Base-by-base conservation (phyloP, 2,329 filamentous ascomycete species). In the Fusarium sororula region DNA sequence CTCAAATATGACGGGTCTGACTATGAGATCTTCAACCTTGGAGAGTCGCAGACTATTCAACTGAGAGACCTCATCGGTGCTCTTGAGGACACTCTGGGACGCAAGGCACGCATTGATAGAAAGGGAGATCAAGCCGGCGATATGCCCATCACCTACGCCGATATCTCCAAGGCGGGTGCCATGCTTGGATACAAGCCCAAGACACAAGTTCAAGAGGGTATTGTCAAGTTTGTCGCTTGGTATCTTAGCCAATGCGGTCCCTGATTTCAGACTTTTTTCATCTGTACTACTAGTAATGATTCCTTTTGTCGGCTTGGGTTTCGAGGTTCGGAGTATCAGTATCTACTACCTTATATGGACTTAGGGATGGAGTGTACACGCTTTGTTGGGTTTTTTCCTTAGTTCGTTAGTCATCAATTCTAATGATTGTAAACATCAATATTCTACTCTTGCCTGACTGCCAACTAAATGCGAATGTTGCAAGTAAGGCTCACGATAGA, bases 211-310 rank as follows among this genome's bases (percentile, higher is more conserved):
- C 28, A 56, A 14, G n/a, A 68, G 18, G 65, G 65, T 4, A 42
- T 68, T 30, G 44, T 44, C 7, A 68, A 60, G 22, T 68, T 68
- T 53, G 65, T 68, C 24, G 28, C 39, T 20, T 68, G 65, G 65
- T 68, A 68, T 14, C 35, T 68, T 0, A 45, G 37, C 18, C 63
- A 66, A 37, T 56, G 64, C 15, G 47, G 32, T 17, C 24, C 35
- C 14, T 39, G 30, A 17, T 26, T 5, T 38, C 5, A 4, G 12
- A 3, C 14, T 28, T 24, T 28, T 54, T 18, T 22, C 17, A 2
- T 18, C 1, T 38, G 13, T 41, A 32, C 7, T 18, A 10, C 12
- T n/a, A 17, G 17, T 62, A 13, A 28, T 63, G 7, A 14, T 35
- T 9, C 5, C 3, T 24, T 28, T 17, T 15, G 1, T 15, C 6